phyloP scores from a whole-genome alignment of 371 early-diverging fungal genomes.

The Mortierella sp. region DNA sequence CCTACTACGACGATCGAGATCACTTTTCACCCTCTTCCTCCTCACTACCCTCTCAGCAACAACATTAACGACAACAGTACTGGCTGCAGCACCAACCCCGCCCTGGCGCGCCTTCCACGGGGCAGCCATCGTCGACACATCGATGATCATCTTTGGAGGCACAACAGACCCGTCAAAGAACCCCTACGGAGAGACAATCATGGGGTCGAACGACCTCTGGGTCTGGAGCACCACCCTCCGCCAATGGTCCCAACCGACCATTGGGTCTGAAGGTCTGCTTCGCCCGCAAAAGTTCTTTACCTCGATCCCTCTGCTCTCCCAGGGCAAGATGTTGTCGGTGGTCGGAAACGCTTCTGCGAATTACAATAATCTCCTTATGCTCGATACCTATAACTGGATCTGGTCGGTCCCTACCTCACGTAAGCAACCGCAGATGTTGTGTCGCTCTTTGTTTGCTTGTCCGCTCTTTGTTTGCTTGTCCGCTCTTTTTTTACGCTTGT shows the following conservation, averaged over 20 bases:
- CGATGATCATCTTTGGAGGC: slow-evolving; percentile 53
- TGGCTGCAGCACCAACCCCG: slow-evolving; percentile 23
- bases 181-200: slow-evolving; percentile 22
- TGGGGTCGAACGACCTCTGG: slow-evolving; percentile 46
- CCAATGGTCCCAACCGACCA: slow-evolving; percentile 48
- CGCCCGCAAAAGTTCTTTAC: slow-evolving; percentile 48
- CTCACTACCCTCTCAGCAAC: background rate
- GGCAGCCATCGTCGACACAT: slow-evolving; percentile 47
- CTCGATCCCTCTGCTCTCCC: slow-evolving; percentile 38
- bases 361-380: slow-evolving; percentile 19
- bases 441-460: background rate
- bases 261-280: slow-evolving; percentile 41
- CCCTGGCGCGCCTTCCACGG: slow-evolving; percentile 55
- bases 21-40: background rate
- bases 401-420: slow-evolving; percentile 52
- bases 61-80: slow-evolving; percentile 8
- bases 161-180: slow-evolving; percentile 20
- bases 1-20: slow-evolving; percentile 3
- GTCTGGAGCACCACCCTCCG: slow-evolving; percentile 50
- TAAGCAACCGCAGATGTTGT: slow-evolving; percentile 19
- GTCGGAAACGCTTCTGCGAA: slow-evolving; percentile 37
- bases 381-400: slow-evolving; percentile 41
- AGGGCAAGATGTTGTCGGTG: slow-evolving; percentile 50
- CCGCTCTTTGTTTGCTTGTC: background rate
- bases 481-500: background rate